These are phyloP conservation scores for Nitzschia sp. DNA, from an alignment of 108 stramenopile genomes.

Conservation along the genomic window DNA sequence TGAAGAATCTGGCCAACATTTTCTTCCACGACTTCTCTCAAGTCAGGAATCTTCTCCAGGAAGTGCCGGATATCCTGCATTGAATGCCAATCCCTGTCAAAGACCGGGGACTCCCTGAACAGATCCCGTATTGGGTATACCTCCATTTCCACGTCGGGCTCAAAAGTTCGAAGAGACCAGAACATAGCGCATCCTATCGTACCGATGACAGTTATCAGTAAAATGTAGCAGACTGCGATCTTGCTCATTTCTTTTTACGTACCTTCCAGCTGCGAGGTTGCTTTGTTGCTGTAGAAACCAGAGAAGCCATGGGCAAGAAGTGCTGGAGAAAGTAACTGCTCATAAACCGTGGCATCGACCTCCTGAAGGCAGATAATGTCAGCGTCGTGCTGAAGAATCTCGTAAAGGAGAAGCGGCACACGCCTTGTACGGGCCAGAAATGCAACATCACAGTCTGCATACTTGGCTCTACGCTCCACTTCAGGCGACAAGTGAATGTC, in stretches of 20 bases:
- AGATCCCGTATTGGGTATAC: constrained; percentile 43
- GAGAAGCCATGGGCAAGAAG: constrained; percentile 29
- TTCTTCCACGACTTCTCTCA: constrained; percentile 37
- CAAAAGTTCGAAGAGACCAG: constrained; percentile 52
- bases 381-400: constrained; percentile 56
- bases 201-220: too few species aligned
- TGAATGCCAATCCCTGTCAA: constrained; percentile 44
- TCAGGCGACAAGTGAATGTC: constrained; percentile 52
- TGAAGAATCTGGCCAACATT: constrained; percentile 64
- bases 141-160: constrained; percentile 30
- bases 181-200: constrained; percentile 75
- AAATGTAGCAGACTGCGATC: not conserved
- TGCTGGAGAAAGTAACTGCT: constrained; percentile 25
- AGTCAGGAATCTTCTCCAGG: constrained; percentile 36
- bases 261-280: constrained; percentile 38
- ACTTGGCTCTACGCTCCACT: constrained; percentile 33
- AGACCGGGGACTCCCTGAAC: constrained; percentile 27
- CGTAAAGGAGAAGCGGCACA: constrained; percentile 63
- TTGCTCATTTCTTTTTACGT: not conserved
- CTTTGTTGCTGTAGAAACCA: constrained; percentile 51
- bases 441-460: constrained; percentile 43
- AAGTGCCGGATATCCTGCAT: constrained; percentile 39
- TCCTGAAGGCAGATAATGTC: constrained; percentile 79
- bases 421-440: constrained; percentile 46
- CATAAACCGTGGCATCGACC: constrained; percentile 47